phyloP scores from a whole-genome alignment of 306 rosid species.

The Rosa lucieae region DNA sequence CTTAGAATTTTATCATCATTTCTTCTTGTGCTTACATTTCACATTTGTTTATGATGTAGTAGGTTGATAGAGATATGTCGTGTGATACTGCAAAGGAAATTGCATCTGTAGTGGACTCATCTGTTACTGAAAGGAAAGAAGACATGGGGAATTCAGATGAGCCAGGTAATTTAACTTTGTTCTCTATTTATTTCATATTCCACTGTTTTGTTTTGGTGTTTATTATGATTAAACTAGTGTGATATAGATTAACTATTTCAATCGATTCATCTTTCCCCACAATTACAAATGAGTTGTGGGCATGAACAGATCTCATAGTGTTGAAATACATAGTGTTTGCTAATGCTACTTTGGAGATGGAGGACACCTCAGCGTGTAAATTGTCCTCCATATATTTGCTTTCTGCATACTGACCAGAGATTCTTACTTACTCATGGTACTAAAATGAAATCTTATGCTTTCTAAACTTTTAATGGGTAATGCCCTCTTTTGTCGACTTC shows the following conservation, averaged over 20 bases:
- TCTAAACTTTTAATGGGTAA: not conserved
- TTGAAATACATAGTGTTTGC: not conserved
- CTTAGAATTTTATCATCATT: not conserved
- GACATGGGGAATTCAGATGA: conserved; percentile 58
- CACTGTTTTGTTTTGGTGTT: not conserved
- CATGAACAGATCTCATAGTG: not conserved
- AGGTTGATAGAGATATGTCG: conserved; percentile 53
- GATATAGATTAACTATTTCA: not conserved
- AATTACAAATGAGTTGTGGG: not conserved
- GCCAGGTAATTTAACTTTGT: conserved; percentile 42
- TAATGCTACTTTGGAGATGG: not conserved
- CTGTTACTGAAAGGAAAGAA: conserved; percentile 56
- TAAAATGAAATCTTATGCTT: not conserved
- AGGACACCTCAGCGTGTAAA: not conserved
- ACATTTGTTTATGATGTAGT: conserved; percentile 18
- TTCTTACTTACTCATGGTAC: not conserved
- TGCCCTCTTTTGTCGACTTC: not conserved
- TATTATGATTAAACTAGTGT: not conserved
- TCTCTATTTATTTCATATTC: not conserved
- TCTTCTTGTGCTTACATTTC: conserved; percentile 1
- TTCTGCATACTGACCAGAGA: not conserved
- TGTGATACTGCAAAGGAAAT: conserved; percentile 66
- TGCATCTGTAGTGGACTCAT: conserved; percentile 73
- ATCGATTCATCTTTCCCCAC: not conserved
- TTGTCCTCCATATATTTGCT: not conserved